phyloP scores from a whole-genome alignment of 768 basidiomycete species.

The Mycena kentingensis region DNA sequence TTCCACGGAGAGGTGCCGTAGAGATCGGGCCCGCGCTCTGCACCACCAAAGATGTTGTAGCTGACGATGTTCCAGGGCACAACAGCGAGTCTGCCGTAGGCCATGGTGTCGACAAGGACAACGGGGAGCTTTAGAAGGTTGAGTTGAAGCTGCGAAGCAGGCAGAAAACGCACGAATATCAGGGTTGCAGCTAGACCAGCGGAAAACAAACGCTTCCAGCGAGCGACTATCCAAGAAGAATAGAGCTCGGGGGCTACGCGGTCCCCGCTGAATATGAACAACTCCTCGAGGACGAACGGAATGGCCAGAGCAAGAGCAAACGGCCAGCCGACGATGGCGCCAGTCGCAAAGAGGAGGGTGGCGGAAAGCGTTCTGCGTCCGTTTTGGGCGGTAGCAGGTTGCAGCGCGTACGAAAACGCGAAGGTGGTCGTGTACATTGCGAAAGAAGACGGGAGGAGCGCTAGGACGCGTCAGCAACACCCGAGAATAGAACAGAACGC shows the following conservation, averaged over 20 bases:
- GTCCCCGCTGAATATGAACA: conserved; percentile 78
- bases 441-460: conserved; percentile 94
- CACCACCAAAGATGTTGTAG: conserved; percentile 89
- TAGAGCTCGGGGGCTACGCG: conserved; percentile 48
- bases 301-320: conserved; percentile 86
- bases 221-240: conserved; percentile 56
- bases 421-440: conserved; percentile 87
- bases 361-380: conserved; percentile 61
- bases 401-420: conserved; percentile 71
- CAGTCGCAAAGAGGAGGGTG: conserved; percentile 73
- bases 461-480: conserved; percentile 40
- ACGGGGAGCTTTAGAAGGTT: conserved; percentile 75
- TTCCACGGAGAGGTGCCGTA: conserved; percentile 90
- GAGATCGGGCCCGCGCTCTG: conserved; percentile 81
- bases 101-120: conserved; percentile 77
- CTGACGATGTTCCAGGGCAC: conserved; percentile 92
- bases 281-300: conserved; percentile 89
- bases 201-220: conserved; percentile 59
- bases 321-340: conserved; percentile 94
- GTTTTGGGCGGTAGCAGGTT: conserved; percentile 56
- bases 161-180: conserved; percentile 58
- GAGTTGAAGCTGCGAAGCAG: conserved; percentile 2
- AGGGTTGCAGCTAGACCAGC: conserved; percentile 58
- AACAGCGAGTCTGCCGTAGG: conserved; percentile 76
- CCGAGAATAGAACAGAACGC: conserved; percentile 23